phyloP scores from a whole-genome alignment of 2,329 filamentous ascomycete species.

The Cytospora chrysosperma region DNA sequence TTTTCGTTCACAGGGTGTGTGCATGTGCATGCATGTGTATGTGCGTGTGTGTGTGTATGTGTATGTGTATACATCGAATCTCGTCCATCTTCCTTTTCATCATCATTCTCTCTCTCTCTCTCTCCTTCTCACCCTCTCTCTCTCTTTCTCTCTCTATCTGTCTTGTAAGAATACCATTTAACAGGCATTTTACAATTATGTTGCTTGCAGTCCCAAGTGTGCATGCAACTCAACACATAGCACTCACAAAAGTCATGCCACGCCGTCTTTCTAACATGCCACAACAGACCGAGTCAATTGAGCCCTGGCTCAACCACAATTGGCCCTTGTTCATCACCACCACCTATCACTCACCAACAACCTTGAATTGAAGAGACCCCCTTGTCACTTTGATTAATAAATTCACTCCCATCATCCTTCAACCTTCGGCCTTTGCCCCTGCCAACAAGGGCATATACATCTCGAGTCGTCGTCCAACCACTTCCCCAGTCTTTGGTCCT shows the following conservation, averaged over 20 bases:
- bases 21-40: not conserved
- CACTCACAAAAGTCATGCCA: not conserved
- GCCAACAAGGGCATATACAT: not conserved
- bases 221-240: not conserved
- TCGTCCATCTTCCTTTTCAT: not conserved
- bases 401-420: not conserved
- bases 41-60: not conserved
- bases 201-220: not conserved
- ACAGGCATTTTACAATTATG: not conserved
- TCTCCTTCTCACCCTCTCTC: too few species aligned
- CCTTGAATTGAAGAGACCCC: not conserved
- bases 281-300: not conserved
- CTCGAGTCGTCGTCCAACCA: not conserved
- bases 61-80: not conserved
- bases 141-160: not conserved
- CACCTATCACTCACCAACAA: not conserved
- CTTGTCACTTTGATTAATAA: not conserved
- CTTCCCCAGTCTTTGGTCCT: not conserved
- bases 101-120: not conserved
- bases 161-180: not conserved
- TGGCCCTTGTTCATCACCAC: not conserved
- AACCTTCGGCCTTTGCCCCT: not conserved
- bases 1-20: not conserved
- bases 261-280: conserved; percentile 9
- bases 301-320: not conserved